Evolutionary conservation across 257 asterid species (phyloP).

Genomic region (Solanum ossicruentum): DNA sequence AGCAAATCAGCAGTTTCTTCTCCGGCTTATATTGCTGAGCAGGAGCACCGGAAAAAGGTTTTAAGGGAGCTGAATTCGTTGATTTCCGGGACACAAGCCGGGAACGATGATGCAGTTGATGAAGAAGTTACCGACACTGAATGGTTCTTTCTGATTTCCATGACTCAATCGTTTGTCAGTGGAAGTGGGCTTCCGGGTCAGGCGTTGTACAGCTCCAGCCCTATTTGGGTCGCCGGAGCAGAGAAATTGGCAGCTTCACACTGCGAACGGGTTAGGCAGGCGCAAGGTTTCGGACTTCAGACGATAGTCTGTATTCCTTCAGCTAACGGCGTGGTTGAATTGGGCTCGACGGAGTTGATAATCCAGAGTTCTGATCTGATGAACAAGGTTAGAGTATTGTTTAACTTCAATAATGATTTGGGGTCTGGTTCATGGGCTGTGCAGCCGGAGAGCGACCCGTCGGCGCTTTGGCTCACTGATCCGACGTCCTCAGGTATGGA

Average conservation of each 20-base stretch:
- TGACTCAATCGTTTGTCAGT: conserved; percentile 8
- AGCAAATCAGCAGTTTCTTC: neutral
- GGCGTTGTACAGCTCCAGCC: conserved; percentile 12
- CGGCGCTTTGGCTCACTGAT: conserved; percentile 15
- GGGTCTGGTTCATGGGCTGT: conserved; percentile 16
- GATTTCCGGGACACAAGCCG: conserved; percentile 6
- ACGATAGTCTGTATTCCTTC: conserved; percentile 18
- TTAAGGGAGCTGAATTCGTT: conserved; percentile 20
- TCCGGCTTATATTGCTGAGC: conserved; percentile 3
- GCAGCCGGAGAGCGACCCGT: conserved; percentile 16
- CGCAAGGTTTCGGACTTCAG: conserved; percentile 8
- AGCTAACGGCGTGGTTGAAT: conserved; percentile 18
- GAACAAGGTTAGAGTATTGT: conserved; percentile 15
- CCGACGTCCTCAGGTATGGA: neutral
- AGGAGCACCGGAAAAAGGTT: conserved; percentile 16
- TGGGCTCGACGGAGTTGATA: conserved; percentile 19
- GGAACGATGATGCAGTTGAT: conserved; percentile 14
- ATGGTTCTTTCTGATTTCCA: conserved; percentile 21
- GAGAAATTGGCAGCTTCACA: conserved; percentile 4
- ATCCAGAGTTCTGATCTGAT: conserved; percentile 8
- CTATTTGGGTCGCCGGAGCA: conserved; percentile 16
- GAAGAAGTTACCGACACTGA: conserved; percentile 20
- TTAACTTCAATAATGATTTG: conserved; percentile 5
- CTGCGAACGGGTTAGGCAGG: conserved; percentile 13
- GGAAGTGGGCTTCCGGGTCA: conserved; percentile 18